phyloP scores from a whole-genome alignment of 805 yeast species.

The Groenewaldozyma tartarivorans region DNA sequence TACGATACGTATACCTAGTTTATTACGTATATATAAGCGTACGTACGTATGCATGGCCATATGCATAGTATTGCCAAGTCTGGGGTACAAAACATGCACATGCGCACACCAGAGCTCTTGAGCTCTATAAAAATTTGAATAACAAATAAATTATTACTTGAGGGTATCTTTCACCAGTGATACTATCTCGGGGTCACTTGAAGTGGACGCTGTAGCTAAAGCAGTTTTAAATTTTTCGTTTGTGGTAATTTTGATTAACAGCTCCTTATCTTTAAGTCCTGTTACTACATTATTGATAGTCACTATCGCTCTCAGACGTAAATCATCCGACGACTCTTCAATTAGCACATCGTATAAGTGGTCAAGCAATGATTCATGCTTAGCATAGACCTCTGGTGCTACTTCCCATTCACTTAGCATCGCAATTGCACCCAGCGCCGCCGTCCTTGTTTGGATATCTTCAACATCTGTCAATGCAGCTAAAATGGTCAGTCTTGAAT shows the following conservation, averaged over 20 bases:
- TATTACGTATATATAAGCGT: too few species aligned
- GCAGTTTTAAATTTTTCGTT: background rate
- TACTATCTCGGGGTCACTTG: background rate
- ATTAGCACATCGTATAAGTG: conserved; percentile 5
- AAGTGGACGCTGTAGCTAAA: background rate
- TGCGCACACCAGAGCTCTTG: too few species aligned
- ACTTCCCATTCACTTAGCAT: conserved; percentile 29
- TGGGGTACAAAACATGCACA: conserved; percentile 1
- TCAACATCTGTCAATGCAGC: conserved; percentile 26
- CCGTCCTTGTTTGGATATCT: conserved; percentile 25
- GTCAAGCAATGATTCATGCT: conserved; percentile 19
- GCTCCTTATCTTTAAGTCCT: conserved; percentile 2
- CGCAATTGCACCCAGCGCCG: conserved; percentile 34
- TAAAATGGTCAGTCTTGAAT: conserved; percentile 23
- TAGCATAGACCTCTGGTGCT: conserved; percentile 23
- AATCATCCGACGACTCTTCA: conserved; percentile 3
- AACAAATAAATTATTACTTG: too few species aligned
- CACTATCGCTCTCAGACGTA: conserved; percentile 1
- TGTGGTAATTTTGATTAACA: background rate
- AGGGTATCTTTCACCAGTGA: conserved; percentile 1
- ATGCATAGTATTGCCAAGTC: too few species aligned
- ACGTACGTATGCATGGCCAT: too few species aligned
- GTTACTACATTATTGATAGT: conserved; percentile 1
- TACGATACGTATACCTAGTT: too few species aligned
- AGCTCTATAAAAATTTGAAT: too few species aligned